phyloP scores from a whole-genome alignment of 805 yeast species.

The Schwanniomyces sp. region DNA sequence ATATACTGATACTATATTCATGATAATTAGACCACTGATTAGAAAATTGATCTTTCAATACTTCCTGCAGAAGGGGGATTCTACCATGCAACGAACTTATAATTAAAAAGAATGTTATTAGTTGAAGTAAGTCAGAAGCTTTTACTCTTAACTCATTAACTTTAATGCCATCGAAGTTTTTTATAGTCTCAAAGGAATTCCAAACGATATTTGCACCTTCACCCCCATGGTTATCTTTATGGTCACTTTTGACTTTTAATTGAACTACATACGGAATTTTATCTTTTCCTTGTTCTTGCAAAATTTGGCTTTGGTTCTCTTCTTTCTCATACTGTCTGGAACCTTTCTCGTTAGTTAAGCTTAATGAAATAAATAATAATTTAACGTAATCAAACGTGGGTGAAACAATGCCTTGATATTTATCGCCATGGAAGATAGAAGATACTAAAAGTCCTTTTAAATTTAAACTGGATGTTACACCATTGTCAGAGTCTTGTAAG shows the following conservation, averaged over 20 bases:
- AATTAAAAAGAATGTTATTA: conserved; percentile 51
- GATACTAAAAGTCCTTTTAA: conserved; percentile 28
- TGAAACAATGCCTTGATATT: conserved; percentile 34
- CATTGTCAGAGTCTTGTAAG: conserved; percentile 27
- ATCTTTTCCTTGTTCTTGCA: background rate
- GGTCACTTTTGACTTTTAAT: background rate
- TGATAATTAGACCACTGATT: conserved; percentile 45
- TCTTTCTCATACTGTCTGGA: background rate
- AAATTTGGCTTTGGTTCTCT: background rate
- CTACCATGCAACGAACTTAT: conserved; percentile 13
- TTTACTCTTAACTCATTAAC: conserved; percentile 33
- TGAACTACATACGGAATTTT: background rate
- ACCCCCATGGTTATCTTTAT: background rate
- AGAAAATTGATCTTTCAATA: conserved; percentile 17
- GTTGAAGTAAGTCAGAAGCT: conserved; percentile 38
- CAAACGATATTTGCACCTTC: conserved; percentile 18
- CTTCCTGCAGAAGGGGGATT: conserved; percentile 21
- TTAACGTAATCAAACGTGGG: conserved; percentile 39
- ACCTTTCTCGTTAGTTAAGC: background rate
- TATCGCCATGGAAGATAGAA: conserved; percentile 40
- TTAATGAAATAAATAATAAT: conserved; percentile 49
- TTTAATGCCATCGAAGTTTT: conserved; percentile 46
- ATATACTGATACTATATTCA: conserved; percentile 40
- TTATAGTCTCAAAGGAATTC: conserved; percentile 34
- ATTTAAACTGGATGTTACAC: conserved; percentile 41